Conservation (phyloP, 441 rosid genomes). For the Syzygium syzygioides region DNA sequence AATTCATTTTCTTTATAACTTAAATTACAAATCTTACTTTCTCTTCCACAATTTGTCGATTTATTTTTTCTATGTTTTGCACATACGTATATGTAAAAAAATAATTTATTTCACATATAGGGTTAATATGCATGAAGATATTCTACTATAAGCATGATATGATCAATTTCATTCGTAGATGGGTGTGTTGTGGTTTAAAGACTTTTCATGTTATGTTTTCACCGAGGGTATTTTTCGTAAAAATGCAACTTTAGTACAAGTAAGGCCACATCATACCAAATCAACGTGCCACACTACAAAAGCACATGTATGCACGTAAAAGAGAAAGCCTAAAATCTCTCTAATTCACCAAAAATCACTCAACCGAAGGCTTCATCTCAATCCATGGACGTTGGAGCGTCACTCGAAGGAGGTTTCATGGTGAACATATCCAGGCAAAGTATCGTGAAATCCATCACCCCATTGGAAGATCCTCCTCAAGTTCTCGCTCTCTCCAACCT, state of each 20-base stretch:
- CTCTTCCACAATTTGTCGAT: no score
- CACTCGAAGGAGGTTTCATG: not conserved
- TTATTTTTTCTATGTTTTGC: no score
- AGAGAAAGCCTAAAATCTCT: not conserved
- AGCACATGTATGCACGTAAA: not conserved
- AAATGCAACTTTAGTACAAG: not conserved
- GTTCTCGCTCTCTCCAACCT: constrained; percentile 62
- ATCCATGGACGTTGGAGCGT: not conserved
- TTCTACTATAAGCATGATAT: not conserved
- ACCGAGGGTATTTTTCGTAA: not conserved
- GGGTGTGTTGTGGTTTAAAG: not conserved
- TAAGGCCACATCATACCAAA: not conserved
- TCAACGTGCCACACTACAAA: not conserved
- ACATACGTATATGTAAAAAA: no score
- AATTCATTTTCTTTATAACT: no score
- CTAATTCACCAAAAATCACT: not conserved
- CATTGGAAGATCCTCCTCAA: constrained; percentile 9
- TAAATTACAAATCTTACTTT: no score
- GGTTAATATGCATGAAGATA: no score
- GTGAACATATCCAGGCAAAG: constrained; percentile 33
- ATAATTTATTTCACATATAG: no score
- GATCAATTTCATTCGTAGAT: not conserved
- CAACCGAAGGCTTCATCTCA: not conserved
- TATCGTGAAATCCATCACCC: constrained; percentile 36
- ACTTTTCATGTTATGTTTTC: not conserved